Percentiles rank a stretch among this genome's conserved stretches.
Conservation (phyloP, 2,329 filamentous ascomycete species). For the Calonectria pauciramosa region DNA sequence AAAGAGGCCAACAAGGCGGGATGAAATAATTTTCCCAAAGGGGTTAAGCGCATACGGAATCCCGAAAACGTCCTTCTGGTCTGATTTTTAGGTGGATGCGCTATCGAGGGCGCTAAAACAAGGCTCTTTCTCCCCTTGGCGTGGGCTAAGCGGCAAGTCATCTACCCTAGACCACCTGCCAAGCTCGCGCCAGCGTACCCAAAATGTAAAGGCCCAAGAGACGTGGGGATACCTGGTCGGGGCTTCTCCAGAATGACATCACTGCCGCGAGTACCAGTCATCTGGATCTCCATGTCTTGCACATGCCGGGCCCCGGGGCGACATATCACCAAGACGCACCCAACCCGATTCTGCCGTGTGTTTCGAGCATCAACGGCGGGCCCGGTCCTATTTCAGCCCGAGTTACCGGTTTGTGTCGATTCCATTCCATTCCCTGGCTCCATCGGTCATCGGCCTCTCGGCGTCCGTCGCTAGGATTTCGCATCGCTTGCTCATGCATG, state of each 20-base stretch:
- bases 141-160: background rate
- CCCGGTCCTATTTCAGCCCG: background rate
- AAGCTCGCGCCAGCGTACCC: background rate
- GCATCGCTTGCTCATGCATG: constrained; percentile 9
- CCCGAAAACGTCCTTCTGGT: constrained; percentile 14
- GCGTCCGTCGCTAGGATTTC: background rate
- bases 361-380: background rate
- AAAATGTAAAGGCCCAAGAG: background rate
- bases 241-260: constrained; percentile 4
- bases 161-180: background rate
- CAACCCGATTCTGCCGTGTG: background rate
- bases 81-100: constrained; percentile 17
- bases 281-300: constrained; percentile 11
- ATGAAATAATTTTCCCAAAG: constrained; percentile 20
- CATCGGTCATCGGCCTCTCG: background rate
- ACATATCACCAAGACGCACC: background rate
- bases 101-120: background rate
- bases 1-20: constrained; percentile 42
- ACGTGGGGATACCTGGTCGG: background rate
- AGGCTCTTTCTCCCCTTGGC: background rate
- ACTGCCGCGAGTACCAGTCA: background rate
- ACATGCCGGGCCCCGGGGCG: background rate
- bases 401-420: background rate
- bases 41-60: background rate
- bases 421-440: background rate